A percentile compares a stretch with the other conserved stretches of the same genome.
Conservation (phyloP, 2,329 filamentous ascomycete genomes). For the Ophidiomyces ophidiicola region DNA sequence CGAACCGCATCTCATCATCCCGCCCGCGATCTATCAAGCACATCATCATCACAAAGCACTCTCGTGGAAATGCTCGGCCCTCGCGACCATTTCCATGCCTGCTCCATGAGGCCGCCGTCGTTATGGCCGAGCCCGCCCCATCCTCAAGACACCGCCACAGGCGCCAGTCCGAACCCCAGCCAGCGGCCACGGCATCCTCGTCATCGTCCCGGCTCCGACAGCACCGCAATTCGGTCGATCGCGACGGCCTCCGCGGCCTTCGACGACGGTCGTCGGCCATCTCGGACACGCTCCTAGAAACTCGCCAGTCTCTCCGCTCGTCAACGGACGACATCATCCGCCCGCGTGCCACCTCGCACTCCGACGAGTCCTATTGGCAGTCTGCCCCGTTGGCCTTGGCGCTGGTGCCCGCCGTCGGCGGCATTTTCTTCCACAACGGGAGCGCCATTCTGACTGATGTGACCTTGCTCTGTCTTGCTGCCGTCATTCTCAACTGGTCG, state of each 20-base stretch:
- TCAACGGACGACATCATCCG: conserved; percentile 60
- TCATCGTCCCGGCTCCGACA: conserved; percentile 22
- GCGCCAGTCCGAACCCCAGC: too few relatives aligned
- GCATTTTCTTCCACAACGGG: conserved; percentile 73
- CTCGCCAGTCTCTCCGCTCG: conserved; percentile 49
- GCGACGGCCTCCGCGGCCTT: conserved; percentile 23
- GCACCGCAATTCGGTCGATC: conserved; percentile 26
- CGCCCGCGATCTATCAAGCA: too few relatives aligned
- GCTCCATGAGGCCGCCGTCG: too few relatives aligned
- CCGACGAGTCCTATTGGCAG: conserved; percentile 59
- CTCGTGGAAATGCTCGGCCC: too few relatives aligned
- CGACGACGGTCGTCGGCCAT: conserved; percentile 64
- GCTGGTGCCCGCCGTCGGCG: conserved; percentile 72
- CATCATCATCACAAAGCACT: too few relatives aligned
- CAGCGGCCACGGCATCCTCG: too few relatives aligned
- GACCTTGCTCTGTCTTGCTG: conserved; percentile 65
- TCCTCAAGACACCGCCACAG: too few relatives aligned
- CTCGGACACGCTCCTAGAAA: conserved; percentile 61
- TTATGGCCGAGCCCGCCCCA: too few relatives aligned
- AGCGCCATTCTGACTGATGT: conserved; percentile 73
- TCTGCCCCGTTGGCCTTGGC: conserved; percentile 73
- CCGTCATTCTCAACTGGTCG: conserved; percentile 84
- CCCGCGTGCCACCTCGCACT: conserved; percentile 39
- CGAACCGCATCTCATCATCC: too few relatives aligned
- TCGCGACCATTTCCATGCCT: too few relatives aligned